Evolutionary conservation across 352 stramenopile genomes (phyloP), one percentile per base, ranked within the genome.

Genomic region (Globisporangium spiculum): DNA sequence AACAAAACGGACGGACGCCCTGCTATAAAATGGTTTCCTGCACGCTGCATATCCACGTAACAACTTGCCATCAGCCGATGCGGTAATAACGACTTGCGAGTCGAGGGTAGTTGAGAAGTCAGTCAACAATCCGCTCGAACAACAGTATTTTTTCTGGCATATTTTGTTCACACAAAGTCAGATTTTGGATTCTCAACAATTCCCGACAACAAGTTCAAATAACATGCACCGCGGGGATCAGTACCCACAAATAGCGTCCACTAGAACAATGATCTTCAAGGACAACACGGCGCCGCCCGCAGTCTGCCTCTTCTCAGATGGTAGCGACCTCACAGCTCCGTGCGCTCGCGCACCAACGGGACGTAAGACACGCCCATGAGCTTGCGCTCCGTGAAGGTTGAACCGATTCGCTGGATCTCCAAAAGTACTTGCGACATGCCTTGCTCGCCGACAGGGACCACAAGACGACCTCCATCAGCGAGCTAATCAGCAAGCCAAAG

Each of bases 371-470:
- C 88, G 27, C 73, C 75, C 79, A 92, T 91, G 30, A 96, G 78
- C 44, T 83, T 73, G 7, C 74, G 74, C 46, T 86, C 70, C 14
- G 75, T 76, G 56, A 91, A 89, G 26, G 72, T 70, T 5, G 80
- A 62, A 10, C 52, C 73, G 3, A 66, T 76, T 22, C 82, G 79
- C 55, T 81, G 71, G 61, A 97, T 91, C 68, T 96, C 86, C 58
- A 95, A 27, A 41, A 98, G 74, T 46, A 88, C 73, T 72, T 98
- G 92, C 36, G 68, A 70, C 26, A 67, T 76, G 44, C 78, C 78
- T 46, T 84, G 78, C 18, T 78, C 72, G 36, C 94, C 97, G 32
- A 99, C 82, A 1, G 97, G 97, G 7, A 99, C 86, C 46, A 99
- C 83, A 65, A 99, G 89, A 3, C 92, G 75, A 5, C 97, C 97